Evolutionary conservation across 208 protist species (phyloP).

Genomic region (Sergeia podlipaevii): DNA sequence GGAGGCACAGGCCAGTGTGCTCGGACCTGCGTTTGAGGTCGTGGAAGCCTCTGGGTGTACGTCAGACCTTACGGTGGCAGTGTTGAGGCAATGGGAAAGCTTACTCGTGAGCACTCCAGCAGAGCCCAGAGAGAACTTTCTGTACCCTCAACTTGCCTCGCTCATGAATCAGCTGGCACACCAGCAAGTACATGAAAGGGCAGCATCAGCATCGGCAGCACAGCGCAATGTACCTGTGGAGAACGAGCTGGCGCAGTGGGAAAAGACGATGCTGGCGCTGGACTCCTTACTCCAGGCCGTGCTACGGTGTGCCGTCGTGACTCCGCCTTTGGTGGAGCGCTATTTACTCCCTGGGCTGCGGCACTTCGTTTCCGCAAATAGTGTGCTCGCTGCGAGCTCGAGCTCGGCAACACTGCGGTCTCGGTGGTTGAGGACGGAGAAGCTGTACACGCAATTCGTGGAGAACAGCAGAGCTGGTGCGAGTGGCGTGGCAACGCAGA

Average conservation of each 20-base stretch:
- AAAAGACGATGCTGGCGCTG: slow-evolving; percentile 39
- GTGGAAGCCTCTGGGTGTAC: slow-evolving; percentile 41
- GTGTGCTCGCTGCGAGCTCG: slow-evolving; percentile 15
- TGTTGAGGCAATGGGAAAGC: slow-evolving; percentile 45
- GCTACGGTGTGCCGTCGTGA: slow-evolving; percentile 62
- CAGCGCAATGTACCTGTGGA: too few species aligned
- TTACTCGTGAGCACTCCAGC: slow-evolving; percentile 53
- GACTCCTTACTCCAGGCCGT: slow-evolving; percentile 34
- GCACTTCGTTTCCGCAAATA: slow-evolving; percentile 22
- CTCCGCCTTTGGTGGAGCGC: slow-evolving; percentile 42
- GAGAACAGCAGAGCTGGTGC: slow-evolving; percentile 25
- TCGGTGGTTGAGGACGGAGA: slow-evolving; percentile 36
- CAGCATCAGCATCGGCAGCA: not conserved
- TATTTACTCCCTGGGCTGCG: slow-evolving; percentile 51
- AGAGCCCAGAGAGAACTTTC: slow-evolving; percentile 54
- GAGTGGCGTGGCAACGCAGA: slow-evolving; percentile 5
- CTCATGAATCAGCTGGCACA: slow-evolving; percentile 50
- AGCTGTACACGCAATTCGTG: slow-evolving; percentile 39
- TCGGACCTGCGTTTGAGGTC: slow-evolving; percentile 28
- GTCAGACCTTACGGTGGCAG: slow-evolving; percentile 32
- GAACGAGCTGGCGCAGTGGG: slow-evolving; percentile 22
- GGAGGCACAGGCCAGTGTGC: slow-evolving; percentile 37
- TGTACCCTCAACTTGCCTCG: slow-evolving; percentile 51
- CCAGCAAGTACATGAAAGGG: slow-evolving; percentile 11
- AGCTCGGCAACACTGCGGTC: slow-evolving; percentile 18